Evolutionary conservation across 2,329 filamentous ascomycete species (phyloP).

Genomic region (Shiraia sp.): DNA sequence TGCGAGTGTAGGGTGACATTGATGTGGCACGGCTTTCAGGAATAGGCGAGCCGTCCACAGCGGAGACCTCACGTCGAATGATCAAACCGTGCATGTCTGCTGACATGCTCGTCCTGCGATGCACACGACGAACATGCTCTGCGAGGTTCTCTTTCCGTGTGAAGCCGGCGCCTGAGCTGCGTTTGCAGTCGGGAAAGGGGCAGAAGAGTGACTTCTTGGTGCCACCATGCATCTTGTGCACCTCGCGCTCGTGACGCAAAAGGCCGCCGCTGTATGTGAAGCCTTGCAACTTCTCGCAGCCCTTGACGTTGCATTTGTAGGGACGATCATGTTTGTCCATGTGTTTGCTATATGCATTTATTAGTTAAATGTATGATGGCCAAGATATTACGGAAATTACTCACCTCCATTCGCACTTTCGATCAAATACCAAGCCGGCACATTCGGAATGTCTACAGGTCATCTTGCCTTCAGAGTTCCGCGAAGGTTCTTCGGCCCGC

Average conservation of each 20-base stretch:
- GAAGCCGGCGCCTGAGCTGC: constrained; percentile 85
- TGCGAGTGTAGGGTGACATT: constrained; percentile 30
- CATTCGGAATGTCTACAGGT: constrained; percentile 73
- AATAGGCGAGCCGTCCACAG: constrained; percentile 23
- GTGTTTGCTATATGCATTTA: constrained; percentile 69
- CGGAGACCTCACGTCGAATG: constrained; percentile 29
- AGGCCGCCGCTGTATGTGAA: constrained; percentile 95
- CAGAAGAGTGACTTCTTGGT: constrained; percentile 88
- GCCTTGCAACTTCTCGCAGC: constrained; percentile 87
- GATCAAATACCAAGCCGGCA: constrained; percentile 69
- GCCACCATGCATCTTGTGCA: constrained; percentile 87
- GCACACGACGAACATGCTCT: constrained; percentile 90
- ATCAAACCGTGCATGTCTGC: constrained; percentile 39
- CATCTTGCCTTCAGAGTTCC: constrained; percentile 74
- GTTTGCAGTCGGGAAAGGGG: constrained; percentile 84
- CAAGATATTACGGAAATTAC: constrained; percentile 45
- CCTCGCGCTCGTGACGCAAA: constrained; percentile 86
- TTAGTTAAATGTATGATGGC: constrained; percentile 13
- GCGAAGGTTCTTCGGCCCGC: constrained; percentile 56
- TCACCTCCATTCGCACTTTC: constrained; percentile 95
- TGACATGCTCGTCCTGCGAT: constrained; percentile 52
- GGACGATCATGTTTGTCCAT: constrained; percentile 98
- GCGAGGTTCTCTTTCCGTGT: constrained; percentile 92
- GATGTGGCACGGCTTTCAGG: constrained; percentile 23
- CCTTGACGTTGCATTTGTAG: constrained; percentile 80